Base-by-base conservation (phyloP, 441 rosid species). In the Pelargonium hybrid region DNA sequence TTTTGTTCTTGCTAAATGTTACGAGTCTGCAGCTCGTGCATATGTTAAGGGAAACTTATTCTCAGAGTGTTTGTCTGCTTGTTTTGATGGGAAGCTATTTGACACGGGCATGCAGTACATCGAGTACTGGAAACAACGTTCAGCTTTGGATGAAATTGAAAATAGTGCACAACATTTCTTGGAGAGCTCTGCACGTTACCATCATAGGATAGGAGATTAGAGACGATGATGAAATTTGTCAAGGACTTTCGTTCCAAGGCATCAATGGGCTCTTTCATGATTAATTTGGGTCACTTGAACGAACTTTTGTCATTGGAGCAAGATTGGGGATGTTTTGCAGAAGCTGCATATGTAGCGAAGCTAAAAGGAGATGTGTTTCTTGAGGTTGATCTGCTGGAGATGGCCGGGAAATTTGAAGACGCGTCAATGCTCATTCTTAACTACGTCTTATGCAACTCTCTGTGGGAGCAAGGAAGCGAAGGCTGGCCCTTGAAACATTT, bases 401-500 rank as follows among this genome's bases (percentile, higher is more conserved):
- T 61, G 63, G 25, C 62, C 1, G 17, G 67, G 45, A 14, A 74
- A 17, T 61, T 68, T 18, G 34, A 20, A 47, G 63, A 63, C 2
- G 72, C 69, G 7, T 26, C 69, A 0, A 31, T 45, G 48, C 34
- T 43, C 50, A 47, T 68, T 39, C 37, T 74, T 4, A 48, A 45
- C 18, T 48, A 74, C n/a, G 3, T 68, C 9, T 9, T 69, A 5
- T 48, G 7, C 41, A 34, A 29, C 50, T 74, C 72, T 23, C 68
- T 74, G 15, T 74, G 72, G 69, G 68, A 39, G 29, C 67, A 17
- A 23, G 52, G 52, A 61, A 1, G 72, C 14, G 39, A 74, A 45
- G 72, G 76, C 5, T 68, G 72, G 72, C 76, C 76, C 6, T 18
- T 57, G 21, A 73, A 73, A 43, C 48, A 34, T 6, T 66, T 37